phyloP scores from a whole-genome alignment of 148 eudicot genomes.

The Vaccinium corymbosum region DNA sequence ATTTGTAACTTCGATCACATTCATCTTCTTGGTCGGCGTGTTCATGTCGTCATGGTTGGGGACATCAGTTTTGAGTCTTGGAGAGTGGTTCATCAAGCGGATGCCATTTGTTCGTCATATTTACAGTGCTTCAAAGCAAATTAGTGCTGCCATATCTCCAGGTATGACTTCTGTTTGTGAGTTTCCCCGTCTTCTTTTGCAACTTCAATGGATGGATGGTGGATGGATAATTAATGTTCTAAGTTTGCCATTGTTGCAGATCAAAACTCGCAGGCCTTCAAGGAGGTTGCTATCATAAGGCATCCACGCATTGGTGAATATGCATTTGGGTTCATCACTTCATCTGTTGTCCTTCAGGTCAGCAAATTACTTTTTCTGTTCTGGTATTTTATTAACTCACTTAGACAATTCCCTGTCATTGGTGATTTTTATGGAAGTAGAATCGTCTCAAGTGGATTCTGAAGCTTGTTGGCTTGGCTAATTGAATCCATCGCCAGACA shows the following conservation, averaged over 20 bases:
- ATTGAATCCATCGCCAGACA: background rate
- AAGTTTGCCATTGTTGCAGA: slow-evolving; percentile 19
- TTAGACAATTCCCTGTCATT: background rate
- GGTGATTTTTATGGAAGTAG: background rate
- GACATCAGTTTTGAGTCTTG: slow-evolving; percentile 36
- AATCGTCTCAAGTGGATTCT: background rate
- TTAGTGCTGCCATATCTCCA: slow-evolving; percentile 43
- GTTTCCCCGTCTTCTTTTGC: background rate
- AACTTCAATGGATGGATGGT: background rate
- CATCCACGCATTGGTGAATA: slow-evolving; percentile 45
- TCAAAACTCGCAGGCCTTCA: slow-evolving; percentile 38
- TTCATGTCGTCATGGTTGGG: slow-evolving; percentile 48
- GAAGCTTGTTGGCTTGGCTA: slow-evolving; percentile 4
- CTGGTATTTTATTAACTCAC: background rate
- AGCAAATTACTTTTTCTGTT: background rate
- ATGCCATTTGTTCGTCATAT: slow-evolving; percentile 43
- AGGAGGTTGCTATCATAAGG: slow-evolving; percentile 42
- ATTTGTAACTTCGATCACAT: slow-evolving; percentile 39
- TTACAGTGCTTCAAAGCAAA: slow-evolving; percentile 44
- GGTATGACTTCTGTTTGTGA: slow-evolving; percentile 17
- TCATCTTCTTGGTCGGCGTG: slow-evolving; percentile 38
- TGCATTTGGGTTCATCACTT: slow-evolving; percentile 38
- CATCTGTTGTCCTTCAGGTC: slow-evolving; percentile 40
- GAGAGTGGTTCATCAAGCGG: slow-evolving; percentile 47
- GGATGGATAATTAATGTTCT: slow-evolving; percentile 5